These are phyloP conservation scores for Artemisia argyi DNA, from an alignment of 129 eudicot species.

Conservation along the genomic window DNA sequence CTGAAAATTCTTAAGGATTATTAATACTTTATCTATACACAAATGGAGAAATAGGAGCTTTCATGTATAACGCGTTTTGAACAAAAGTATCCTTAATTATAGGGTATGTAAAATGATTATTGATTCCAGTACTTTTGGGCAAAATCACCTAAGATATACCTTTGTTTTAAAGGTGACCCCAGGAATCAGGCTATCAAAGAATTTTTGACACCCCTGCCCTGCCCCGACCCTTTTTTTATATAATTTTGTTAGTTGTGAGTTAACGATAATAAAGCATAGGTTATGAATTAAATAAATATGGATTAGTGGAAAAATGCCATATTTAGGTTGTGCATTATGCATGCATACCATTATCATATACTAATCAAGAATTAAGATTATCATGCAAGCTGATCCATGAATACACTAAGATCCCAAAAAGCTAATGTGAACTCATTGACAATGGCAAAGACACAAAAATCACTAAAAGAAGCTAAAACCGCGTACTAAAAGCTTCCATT, in stretches of 20 bases:
- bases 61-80: background rate
- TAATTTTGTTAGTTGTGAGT: too few relatives aligned
- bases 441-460: constrained; percentile 6
- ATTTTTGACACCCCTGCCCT: background rate
- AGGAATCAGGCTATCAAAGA: background rate
- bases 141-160: background rate
- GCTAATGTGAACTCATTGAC: constrained; percentile 44
- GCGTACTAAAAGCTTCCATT: constrained; percentile 35
- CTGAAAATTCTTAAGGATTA: too few relatives aligned
- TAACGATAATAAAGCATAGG: too few relatives aligned
- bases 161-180: too few relatives aligned
- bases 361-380: constrained; percentile 17
- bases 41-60: too few relatives aligned
- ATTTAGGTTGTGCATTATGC: constrained; percentile 2
- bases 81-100: background rate
- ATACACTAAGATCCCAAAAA: constrained; percentile 31
- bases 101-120: background rate
- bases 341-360: constrained; percentile 22
- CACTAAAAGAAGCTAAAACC: constrained; percentile 33
- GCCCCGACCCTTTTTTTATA: too few relatives aligned
- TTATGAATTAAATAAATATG: constrained; percentile 11
- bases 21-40: too few relatives aligned
- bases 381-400: constrained; percentile 43
- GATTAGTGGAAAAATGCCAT: constrained; percentile 11
- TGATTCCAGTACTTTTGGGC: background rate